Base-by-base conservation (phyloP, 108 stramenopile species). In the Fistulifera pelliculosa region DNA sequence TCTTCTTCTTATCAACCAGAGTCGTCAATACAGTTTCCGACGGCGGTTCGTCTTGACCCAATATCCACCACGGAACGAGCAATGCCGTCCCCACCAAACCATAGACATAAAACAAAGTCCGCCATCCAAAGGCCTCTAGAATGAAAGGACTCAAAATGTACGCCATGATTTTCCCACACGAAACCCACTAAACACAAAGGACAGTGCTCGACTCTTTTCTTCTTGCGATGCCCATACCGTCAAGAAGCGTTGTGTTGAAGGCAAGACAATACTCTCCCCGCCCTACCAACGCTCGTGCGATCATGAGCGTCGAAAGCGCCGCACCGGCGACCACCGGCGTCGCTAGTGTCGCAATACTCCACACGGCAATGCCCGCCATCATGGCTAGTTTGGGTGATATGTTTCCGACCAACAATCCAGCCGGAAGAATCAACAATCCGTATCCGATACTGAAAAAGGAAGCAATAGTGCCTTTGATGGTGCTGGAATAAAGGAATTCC, bases 401-500 rank as follows among this genome's bases (percentile, higher is more conserved):
- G 27, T 27, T 57, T 2, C 61, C 54, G 2, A 82, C 68, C 26
- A 84, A 54, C n/a, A 86, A 41, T 12, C 89, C 89, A 17, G 70
- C 68, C 12, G 94, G 94, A 1, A 92, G 23, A 52, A 94, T 92
- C 16, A 59, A 73, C 10, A 83, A 44, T 24, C 87, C 90, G 60
- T 94, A 94, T 8, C 94, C 94, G 25, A 87, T 66, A 18, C 73
- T 75, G 39, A 92, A 90, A 0, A 83, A 68, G 42, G 80, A 79
- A 16, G 79, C 70, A 26, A 94, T 83, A 41, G 80, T 62, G 6
- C 94, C 94, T 62, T 94, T 92, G 49, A 81, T 74, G 7, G 83
- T 84, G 28, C 91, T 88, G 8, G 81, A 61, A 53, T 67, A 87
- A 17, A 61, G 71, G 56, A 84, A 77, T 41, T 88, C 87, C 18